Evolutionary conservation across 2,329 filamentous ascomycete genomes (phyloP), one percentile per base, ranked within the genome.

Genomic region (Tolypocladium sp.): DNA sequence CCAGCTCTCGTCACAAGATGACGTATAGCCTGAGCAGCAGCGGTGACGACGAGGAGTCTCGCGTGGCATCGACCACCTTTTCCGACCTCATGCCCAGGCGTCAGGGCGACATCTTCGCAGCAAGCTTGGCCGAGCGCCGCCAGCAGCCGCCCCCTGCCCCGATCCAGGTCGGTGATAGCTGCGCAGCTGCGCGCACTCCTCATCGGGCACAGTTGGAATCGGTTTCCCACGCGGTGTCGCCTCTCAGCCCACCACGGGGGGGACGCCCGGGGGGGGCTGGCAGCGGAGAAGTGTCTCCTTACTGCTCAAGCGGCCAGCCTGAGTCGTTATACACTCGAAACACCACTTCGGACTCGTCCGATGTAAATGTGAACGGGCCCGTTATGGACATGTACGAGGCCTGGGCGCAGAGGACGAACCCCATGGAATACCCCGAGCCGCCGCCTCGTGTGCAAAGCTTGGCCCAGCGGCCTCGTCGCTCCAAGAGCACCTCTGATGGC

Each of bases 31-130:
- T 57, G n/a, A 58, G 49, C 27, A 60, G 61, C 54, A 59, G 63
- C 13, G 57, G 53, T 17, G 56, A 57, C 1, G 55, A 46, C 5
- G 46, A 57, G 1, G 52, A 42, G 5, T 55, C 22, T 10, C 15
- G 27, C 17, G 15, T 54, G 44, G 37, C 56, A 13, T 69, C 67
- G 27, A 64, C 68, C 9, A 70, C 66, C 15, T 70, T 71, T 60
- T 71, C 68, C 8, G 69, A 73, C 40, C 61, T 71, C 30, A 70
- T 72, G 68, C 68, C 71, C 17, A 60, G 64, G 10, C 60, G 51
- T 4, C 59, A 63, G 3, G 60, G 57, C 5, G 65, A 68, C 25
- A 15, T 59, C 4, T 64, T 63, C 27, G 53, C 59, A 5, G 40
- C 37, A 25, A 70, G 58, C 53, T 59, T 74, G 37, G 70, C 70